Conservation (phyloP, 2,329 filamentous ascomycete genomes). For the Nigrospora oryzae region DNA sequence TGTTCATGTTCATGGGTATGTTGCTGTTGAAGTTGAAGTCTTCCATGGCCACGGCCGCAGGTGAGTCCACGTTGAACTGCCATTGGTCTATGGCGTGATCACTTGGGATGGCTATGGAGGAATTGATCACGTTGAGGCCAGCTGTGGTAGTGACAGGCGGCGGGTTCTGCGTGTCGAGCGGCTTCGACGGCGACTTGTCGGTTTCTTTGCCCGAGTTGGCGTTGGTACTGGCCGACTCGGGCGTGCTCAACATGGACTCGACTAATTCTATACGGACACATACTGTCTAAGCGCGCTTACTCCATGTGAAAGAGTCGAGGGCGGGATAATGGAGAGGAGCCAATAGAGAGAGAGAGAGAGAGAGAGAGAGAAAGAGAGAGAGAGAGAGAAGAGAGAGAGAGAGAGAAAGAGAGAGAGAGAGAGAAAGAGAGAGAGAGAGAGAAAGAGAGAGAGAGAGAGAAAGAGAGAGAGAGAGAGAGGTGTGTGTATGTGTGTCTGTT, state of each 20-base stretch:
- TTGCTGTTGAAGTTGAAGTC: conserved; percentile 48
- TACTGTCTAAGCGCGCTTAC: too few relatives aligned
- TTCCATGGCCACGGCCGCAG: conserved; percentile 39
- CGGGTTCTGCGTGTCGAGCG: conserved; percentile 24
- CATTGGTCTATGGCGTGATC: conserved; percentile 45
- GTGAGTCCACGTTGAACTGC: conserved; percentile 46
- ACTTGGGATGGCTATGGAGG: conserved; percentile 35
- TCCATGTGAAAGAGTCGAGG: not conserved
- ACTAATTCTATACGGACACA: conserved; percentile 62
- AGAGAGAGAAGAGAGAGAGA: too few relatives aligned
- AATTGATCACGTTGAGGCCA: conserved; percentile 34
- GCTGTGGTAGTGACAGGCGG: conserved; percentile 19
- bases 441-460: too few relatives aligned
- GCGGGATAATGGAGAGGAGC: too few relatives aligned
- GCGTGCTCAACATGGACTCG: conserved; percentile 78
- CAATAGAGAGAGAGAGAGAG: too few relatives aligned
- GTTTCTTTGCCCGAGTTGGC: conserved; percentile 18
- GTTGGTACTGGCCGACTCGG: conserved; percentile 42
- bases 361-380: too few relatives aligned
- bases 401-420: too few relatives aligned
- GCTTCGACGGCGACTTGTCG: conserved; percentile 7
- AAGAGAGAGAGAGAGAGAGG: too few relatives aligned
- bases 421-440: too few relatives aligned
- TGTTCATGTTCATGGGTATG: conserved; percentile 40
- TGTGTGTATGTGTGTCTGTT: too few relatives aligned